Evolutionary conservation across 768 basidiomycete species (phyloP).

Genomic region (Leccinum pellstonianum): DNA sequence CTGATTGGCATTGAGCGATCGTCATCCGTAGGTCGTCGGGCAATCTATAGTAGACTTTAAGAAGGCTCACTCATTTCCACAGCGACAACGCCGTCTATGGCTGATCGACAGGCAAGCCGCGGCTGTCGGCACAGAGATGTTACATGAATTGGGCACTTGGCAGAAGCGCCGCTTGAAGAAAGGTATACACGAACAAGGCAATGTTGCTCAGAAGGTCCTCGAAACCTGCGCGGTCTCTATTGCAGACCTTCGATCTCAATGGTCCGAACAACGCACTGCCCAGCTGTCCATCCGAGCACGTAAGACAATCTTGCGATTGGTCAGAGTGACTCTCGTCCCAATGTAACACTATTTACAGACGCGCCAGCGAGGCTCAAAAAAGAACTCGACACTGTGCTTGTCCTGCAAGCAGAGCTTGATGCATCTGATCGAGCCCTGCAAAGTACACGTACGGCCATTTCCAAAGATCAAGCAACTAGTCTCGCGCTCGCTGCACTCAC

Average conservation of each 20-base stretch:
- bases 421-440: slow-evolving; percentile 26
- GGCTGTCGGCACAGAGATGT: not conserved
- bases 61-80: not conserved
- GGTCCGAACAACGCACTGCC: not conserved
- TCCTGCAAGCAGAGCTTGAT: slow-evolving; percentile 32
- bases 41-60: not conserved
- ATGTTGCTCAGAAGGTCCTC: not conserved
- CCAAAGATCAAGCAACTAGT: not conserved
- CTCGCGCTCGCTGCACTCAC: not conserved
- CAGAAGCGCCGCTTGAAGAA: not conserved
- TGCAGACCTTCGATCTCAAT: not conserved
- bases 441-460: slow-evolving; percentile 7
- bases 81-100: not conserved
- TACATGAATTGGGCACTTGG: not conserved
- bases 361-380: slow-evolving; percentile 28
- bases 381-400: slow-evolving; percentile 16
- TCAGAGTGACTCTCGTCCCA: not conserved
- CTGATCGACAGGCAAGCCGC: not conserved
- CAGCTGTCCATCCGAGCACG: not conserved
- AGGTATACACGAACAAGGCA: not conserved
- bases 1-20: slow-evolving; percentile 35
- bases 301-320: too few species aligned
- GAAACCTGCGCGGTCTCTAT: not conserved
- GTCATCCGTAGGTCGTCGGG: slow-evolving; percentile 30
- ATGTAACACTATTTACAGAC: slow-evolving; percentile 16